These are phyloP conservation scores for Phytopythium delawarense DNA, from an alignment of 352 stramenopile genomes.

Conservation along the genomic window DNA sequence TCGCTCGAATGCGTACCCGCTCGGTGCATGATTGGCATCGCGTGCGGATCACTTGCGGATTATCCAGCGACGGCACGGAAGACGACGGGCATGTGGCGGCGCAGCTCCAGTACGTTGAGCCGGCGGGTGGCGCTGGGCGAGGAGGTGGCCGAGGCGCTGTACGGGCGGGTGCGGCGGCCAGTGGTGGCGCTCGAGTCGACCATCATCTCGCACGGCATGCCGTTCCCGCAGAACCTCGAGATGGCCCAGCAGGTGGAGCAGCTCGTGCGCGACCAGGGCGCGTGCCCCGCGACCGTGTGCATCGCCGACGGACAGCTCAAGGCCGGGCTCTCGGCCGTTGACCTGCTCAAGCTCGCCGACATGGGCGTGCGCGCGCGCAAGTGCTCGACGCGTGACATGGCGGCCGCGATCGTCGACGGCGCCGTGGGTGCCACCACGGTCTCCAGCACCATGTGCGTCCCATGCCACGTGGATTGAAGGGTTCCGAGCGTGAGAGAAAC, in stretches of 20 bases:
- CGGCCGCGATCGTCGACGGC: slow-evolving; percentile 57
- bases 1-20: neutral
- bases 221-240: slow-evolving; percentile 96
- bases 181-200: slow-evolving; percentile 98
- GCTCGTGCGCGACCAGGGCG: slow-evolving; percentile 83
- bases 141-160: slow-evolving; percentile 48
- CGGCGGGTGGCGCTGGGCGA: slow-evolving; percentile 43
- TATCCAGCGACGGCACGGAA: neutral
- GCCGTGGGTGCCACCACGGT: slow-evolving; percentile 95
- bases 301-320: slow-evolving; percentile 92
- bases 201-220: slow-evolving; percentile 99
- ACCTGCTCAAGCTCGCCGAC: slow-evolving; percentile 62
- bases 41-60: neutral
- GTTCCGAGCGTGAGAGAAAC: neutral
- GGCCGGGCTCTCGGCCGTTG: slow-evolving; percentile 51
- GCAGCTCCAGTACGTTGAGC: slow-evolving; percentile 31
- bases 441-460: slow-evolving; percentile 90
- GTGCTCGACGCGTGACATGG: slow-evolving; percentile 83
- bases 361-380: slow-evolving; percentile 60
- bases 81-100: slow-evolving; percentile 31
- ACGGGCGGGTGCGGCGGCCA: slow-evolving; percentile 35
- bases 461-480: neutral
- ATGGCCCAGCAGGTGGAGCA: slow-evolving; percentile 90
- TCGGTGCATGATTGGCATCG: neutral
- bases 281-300: slow-evolving; percentile 95